A percentile compares a stretch with the other conserved stretches of the same genome.
These are phyloP conservation scores for Hylodesmum podocarpum DNA, from an alignment of 306 rosid species.

Conservation along the genomic window DNA sequence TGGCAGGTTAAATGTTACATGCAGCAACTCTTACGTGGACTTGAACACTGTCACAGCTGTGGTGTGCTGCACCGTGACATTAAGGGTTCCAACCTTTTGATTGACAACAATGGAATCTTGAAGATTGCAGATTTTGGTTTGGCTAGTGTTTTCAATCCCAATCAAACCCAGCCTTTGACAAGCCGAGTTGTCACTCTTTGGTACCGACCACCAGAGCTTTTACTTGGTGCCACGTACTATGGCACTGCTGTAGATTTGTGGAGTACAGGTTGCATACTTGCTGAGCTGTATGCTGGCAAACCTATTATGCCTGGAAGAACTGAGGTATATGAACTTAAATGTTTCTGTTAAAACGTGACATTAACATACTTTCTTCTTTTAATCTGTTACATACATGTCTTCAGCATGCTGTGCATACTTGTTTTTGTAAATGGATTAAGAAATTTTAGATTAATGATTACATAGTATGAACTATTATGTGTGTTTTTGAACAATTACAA, in stretches of 20 bases:
- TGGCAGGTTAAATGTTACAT: conserved; percentile 91
- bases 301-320: conserved; percentile 98
- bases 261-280: conserved; percentile 94
- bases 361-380: background rate
- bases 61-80: conserved; percentile 92
- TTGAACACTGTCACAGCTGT: conserved; percentile 82
- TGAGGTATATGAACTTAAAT: conserved; percentile 51
- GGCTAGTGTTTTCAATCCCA: conserved; percentile 77
- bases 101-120: conserved; percentile 76
- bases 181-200: conserved; percentile 96
- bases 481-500: background rate
- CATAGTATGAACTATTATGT: background rate
- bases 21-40: conserved; percentile 83
- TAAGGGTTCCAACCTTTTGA: conserved; percentile 93
- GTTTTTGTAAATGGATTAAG: background rate
- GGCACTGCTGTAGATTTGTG: conserved; percentile 84
- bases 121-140: conserved; percentile 93
- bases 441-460: background rate
- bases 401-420: background rate
- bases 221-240: conserved; percentile 88
- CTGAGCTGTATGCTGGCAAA: conserved; percentile 89
- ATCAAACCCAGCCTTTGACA: conserved; percentile 71
- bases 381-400: background rate
- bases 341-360: conserved; percentile 9
- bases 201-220: conserved; percentile 93